Base-by-base conservation (phyloP, 2,329 filamentous ascomycete species). In the Didymella keratinophila region DNA sequence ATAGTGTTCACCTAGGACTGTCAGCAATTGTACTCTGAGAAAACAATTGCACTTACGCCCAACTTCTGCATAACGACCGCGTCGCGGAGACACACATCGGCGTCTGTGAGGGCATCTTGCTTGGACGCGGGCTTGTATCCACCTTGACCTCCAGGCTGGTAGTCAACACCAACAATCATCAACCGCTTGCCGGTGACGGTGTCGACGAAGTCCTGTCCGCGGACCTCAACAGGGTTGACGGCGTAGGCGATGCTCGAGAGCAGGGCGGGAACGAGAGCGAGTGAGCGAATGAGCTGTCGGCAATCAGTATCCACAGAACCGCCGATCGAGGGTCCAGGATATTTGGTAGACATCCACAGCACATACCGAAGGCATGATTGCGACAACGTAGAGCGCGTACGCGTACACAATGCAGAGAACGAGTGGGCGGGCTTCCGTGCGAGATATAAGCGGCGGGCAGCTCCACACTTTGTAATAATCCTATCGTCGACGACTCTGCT, bases 21-120 rank as follows among this genome's bases (percentile, higher is more conserved):
- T 58, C 27, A 52, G 49, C 30, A 34, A 39, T 30, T 32, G 43
- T 20, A 43, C 11, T 21, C 18, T 6, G 20, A 25, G 7, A 23
- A n/a, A 14, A 25, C 23, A 10, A 43, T 27, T 46, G 30, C 23
- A 63, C 63, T 18, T 44, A 69, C 83, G 73, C 86, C 87, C 49
- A 89, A 77, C 59, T 80, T 76, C 76, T 89, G 87, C 79, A 89
- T 85, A 44, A 89, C 77, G 21, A 84, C 83, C 18, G 86, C 86
- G 79, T 89, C 86, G 52, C 87, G 83, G 63, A 88, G 73, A 70
- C 87, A 89, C 23, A 81, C 76, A 12, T 81, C 80, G n/a, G 76
- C 79, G 68, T 88, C 80, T 69, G 80, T 86, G 58, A 89, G 76
- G 30, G 86, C 83, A 70, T 89, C 87, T 37, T 76, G 58, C 37